Percentiles rank a stretch among this genome's conserved stretches.
Conservation (phyloP, 139 green algal genomes). For the Chlorella vulgaris region DNA sequence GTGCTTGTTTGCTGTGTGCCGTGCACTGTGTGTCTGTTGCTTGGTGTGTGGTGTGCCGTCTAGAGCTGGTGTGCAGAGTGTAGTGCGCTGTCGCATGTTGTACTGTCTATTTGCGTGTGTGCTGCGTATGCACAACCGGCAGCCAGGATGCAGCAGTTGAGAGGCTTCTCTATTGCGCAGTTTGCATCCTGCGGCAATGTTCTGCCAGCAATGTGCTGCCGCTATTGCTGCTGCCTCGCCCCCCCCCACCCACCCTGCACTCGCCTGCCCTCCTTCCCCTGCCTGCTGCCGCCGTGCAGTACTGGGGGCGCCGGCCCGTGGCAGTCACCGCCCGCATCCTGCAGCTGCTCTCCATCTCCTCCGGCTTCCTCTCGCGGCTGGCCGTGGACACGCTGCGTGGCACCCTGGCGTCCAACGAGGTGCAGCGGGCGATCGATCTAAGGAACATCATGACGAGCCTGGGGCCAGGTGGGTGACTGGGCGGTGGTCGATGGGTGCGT, state of each 20-base stretch:
- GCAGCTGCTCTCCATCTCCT: constrained; percentile 61
- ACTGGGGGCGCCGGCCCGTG: constrained; percentile 85
- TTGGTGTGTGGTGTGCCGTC: neutral
- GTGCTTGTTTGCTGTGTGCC: neutral
- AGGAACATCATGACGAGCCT: constrained; percentile 93
- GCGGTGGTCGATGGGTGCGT: too few relatives aligned
- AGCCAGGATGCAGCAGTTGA: neutral
- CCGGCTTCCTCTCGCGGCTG: constrained; percentile 81
- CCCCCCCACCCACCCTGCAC: neutral
- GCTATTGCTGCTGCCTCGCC: neutral
- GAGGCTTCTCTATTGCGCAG: too few relatives aligned
- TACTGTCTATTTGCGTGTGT: neutral
- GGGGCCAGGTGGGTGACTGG: constrained; percentile 65
- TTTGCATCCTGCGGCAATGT: too few relatives aligned
- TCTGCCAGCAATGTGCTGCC: too few relatives aligned
- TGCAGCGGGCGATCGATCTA: constrained; percentile 89
- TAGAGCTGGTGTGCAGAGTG: too few relatives aligned
- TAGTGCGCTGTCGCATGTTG: too few relatives aligned
- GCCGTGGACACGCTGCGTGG: constrained; percentile 65
- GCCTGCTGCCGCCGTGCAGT: constrained; percentile 36
- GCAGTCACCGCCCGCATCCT: constrained; percentile 82
- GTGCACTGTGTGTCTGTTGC: neutral
- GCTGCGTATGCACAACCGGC: neutral
- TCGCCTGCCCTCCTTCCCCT: too few relatives aligned
- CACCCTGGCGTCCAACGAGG: constrained; percentile 69